phyloP scores from a whole-genome alignment of 1,284 basidiomycete species.

The Butyriboletus appendiculatus region DNA sequence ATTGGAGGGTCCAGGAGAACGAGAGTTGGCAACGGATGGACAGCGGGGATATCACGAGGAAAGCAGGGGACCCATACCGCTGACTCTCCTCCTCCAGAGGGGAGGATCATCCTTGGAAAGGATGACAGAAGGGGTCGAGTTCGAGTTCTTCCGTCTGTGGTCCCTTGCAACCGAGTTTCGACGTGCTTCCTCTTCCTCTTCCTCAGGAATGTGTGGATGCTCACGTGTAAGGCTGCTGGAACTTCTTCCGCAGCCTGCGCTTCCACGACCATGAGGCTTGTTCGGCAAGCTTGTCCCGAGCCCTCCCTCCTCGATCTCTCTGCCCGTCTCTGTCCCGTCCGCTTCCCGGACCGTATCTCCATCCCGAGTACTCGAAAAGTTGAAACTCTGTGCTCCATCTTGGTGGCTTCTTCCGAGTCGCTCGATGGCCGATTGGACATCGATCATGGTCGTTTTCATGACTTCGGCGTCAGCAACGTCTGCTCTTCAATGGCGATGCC shows the following conservation, averaged over 20 bases:
- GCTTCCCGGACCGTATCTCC: constrained; percentile 56
- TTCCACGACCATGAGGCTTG: too few species aligned
- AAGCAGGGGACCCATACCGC: too few species aligned
- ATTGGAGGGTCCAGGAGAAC: too few species aligned
- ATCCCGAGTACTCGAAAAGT: constrained; percentile 65
- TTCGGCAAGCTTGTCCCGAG: too few species aligned
- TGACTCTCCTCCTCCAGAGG: too few species aligned
- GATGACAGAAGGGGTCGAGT: constrained; percentile 18
- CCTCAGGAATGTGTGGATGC: too few species aligned
- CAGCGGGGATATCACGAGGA: too few species aligned
- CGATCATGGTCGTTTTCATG: constrained; percentile 85
- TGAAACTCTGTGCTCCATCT: constrained; percentile 68
- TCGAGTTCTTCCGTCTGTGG: constrained; percentile 14
- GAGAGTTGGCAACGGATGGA: too few species aligned
- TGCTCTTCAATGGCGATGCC: constrained; percentile 30
- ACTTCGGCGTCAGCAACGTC: constrained; percentile 46
- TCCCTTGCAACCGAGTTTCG: constrained; percentile 19
- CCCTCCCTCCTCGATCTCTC: too few species aligned
- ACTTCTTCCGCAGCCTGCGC: too few species aligned
- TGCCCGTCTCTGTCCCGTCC: constrained; percentile 51
- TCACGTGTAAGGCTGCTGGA: too few species aligned
- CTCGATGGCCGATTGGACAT: constrained; percentile 86
- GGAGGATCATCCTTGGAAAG: constrained; percentile 23
- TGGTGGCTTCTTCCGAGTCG: constrained; percentile 57
- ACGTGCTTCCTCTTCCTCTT: constrained; percentile 44